Conservation (phyloP, 768 basidiomycete genomes). For the Boletus fagicola region DNA sequence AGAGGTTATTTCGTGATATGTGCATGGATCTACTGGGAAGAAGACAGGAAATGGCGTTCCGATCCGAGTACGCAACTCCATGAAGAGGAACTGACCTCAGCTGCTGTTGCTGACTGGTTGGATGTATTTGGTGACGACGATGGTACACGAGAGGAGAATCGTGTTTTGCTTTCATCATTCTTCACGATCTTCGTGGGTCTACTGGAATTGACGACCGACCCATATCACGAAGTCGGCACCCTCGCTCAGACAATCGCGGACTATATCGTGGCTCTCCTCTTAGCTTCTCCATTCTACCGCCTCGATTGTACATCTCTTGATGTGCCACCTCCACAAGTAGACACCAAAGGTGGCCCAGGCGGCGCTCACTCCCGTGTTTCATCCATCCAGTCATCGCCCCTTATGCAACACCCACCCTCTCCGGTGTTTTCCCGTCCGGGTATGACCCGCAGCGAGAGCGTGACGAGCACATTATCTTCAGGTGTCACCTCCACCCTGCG, state of each 20-base stretch:
- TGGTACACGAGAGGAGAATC: slow-evolving; percentile 67
- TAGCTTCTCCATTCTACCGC: slow-evolving; percentile 84
- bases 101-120: slow-evolving; percentile 78
- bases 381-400: slow-evolving; percentile 52
- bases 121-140: slow-evolving; percentile 67
- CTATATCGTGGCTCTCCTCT: slow-evolving; percentile 84
- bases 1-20: slow-evolving; percentile 94
- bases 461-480: slow-evolving; percentile 56
- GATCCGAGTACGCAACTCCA: slow-evolving; percentile 35
- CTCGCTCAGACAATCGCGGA: slow-evolving; percentile 90
- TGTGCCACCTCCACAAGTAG: slow-evolving; percentile 41
- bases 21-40: slow-evolving; percentile 96
- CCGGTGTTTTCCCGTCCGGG: slow-evolving; percentile 48
- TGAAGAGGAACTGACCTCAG: slow-evolving; percentile 71
- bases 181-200: slow-evolving; percentile 89
- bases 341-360: slow-evolving; percentile 31
- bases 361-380: slow-evolving; percentile 42
- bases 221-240: slow-evolving; percentile 88
- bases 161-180: slow-evolving; percentile 85
- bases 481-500: slow-evolving; percentile 68
- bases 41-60: slow-evolving; percentile 67
- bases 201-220: slow-evolving; percentile 88
- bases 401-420: slow-evolving; percentile 43
- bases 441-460: slow-evolving; percentile 58
- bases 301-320: slow-evolving; percentile 68